A percentile compares a stretch with the other conserved stretches of the same genome.
These are phyloP conservation scores for Venturia aucupariae DNA, from an alignment of 2,329 filamentous ascomycete species.

Conservation along the genomic window DNA sequence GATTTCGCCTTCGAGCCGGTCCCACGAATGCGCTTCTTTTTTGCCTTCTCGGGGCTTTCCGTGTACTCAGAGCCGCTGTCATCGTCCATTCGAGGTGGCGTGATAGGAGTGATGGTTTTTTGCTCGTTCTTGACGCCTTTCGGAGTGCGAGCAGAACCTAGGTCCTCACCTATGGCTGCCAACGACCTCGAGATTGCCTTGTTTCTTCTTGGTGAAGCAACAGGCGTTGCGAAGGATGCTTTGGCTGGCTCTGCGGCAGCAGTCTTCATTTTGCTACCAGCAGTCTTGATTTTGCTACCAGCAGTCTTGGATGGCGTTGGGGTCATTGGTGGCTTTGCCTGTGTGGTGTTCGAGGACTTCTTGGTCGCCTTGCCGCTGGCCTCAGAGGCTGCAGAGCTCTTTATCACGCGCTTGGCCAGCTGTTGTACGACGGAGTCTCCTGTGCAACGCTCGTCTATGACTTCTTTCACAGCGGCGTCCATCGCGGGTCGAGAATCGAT, in stretches of 20 bases:
- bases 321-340: neutral
- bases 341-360: neutral
- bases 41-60: neutral
- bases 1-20: neutral
- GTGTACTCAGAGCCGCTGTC: constrained; percentile 7
- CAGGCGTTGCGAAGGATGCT: neutral
- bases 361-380: neutral
- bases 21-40: neutral
- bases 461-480: neutral
- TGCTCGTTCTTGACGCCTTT: neutral
- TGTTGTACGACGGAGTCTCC: constrained; percentile 8
- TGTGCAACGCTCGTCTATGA: neutral
- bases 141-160: neutral
- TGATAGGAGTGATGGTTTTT: neutral
- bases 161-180: neutral
- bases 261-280: neutral
- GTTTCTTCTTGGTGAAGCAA: neutral
- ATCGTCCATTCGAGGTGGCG: neutral
- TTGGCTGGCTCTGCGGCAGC: neutral
- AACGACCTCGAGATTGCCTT: neutral
- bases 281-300: neutral
- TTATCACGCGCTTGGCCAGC: neutral
- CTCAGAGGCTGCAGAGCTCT: neutral
- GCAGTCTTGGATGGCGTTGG: neutral
- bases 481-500: neutral